phyloP scores from a whole-genome alignment of 2,329 filamentous ascomycete species.

The Orbilia brochopaga region DNA sequence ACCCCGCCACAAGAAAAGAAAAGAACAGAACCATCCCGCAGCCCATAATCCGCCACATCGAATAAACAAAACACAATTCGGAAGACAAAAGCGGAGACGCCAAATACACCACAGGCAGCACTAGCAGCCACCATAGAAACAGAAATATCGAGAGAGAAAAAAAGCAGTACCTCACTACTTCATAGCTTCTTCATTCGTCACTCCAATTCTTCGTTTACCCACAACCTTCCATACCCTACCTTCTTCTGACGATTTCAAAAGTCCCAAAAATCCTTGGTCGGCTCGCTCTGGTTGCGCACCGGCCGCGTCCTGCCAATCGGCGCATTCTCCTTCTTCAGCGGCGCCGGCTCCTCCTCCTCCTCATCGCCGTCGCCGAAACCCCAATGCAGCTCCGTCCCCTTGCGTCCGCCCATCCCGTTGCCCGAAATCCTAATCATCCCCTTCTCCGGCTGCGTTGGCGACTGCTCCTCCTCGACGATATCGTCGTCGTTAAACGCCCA shows the following conservation, averaged over 20 bases:
- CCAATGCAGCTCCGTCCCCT: no score
- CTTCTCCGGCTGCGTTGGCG: conserved; percentile 52
- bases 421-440: conserved; percentile 54
- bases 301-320: conserved; percentile 53
- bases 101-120: conserved; percentile 36
- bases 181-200: conserved; percentile 46
- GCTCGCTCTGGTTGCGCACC: conserved; percentile 54
- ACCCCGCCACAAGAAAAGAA: conserved; percentile 6
- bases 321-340: conserved; percentile 53
- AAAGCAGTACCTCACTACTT: conserved; percentile 33
- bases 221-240: neutral
- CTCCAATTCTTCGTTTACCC: conserved; percentile 21
- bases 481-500: conserved; percentile 67
- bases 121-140: neutral
- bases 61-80: conserved; percentile 21
- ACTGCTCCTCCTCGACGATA: conserved; percentile 59
- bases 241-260: conserved; percentile 54
- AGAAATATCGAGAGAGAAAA: conserved; percentile 9
- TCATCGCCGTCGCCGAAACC: no score
- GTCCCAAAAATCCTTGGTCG: conserved; percentile 57
- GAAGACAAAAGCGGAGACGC: no score
- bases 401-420: conserved; percentile 22
- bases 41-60: conserved; percentile 12
- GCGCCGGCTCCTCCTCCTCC: conserved; percentile 54
- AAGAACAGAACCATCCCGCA: conserved; percentile 10